Evolutionary conservation across 2,329 filamentous ascomycete species (phyloP).

Genomic region (Diaporthe amygdali): DNA sequence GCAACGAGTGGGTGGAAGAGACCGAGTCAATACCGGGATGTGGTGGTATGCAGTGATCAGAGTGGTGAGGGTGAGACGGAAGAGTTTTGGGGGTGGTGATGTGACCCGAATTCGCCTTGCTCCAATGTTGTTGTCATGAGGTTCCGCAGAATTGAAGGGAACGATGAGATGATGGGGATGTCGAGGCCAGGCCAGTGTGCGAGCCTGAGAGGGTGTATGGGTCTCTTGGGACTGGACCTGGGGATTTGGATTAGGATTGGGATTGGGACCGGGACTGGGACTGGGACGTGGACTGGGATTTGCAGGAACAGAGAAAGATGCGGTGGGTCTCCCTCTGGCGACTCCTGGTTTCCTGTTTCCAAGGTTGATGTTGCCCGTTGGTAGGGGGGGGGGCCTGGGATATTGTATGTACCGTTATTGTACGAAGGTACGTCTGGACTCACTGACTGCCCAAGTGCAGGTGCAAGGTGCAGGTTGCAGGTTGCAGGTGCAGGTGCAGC

Average conservation of each 20-base stretch:
- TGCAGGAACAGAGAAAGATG: slow-evolving; percentile 11
- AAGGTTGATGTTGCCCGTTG: background rate
- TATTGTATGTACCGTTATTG: background rate
- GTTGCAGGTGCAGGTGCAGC: background rate
- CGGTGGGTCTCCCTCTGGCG: background rate
- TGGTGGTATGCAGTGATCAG: background rate
- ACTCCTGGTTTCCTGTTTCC: slow-evolving; percentile 7
- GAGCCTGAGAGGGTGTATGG: background rate
- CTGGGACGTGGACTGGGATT: background rate
- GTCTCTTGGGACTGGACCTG: background rate
- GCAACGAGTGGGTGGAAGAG: background rate
- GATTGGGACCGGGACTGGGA: background rate
- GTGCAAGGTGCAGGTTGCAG: background rate
- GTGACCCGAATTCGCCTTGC: background rate
- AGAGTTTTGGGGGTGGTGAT: background rate
- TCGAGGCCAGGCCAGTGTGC: background rate
- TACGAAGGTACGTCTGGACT: too few species aligned
- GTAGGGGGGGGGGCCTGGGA: background rate
- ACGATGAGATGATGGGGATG: background rate
- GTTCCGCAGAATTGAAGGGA: background rate
- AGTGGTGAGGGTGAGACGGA: background rate
- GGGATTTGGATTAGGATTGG: background rate
- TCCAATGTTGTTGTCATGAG: slow-evolving; percentile 14
- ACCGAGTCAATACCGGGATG: slow-evolving; percentile 16
- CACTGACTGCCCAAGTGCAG: background rate